Base-by-base conservation (phyloP, 2,329 filamentous ascomycete genomes). In the Talaromyces sp. region DNA sequence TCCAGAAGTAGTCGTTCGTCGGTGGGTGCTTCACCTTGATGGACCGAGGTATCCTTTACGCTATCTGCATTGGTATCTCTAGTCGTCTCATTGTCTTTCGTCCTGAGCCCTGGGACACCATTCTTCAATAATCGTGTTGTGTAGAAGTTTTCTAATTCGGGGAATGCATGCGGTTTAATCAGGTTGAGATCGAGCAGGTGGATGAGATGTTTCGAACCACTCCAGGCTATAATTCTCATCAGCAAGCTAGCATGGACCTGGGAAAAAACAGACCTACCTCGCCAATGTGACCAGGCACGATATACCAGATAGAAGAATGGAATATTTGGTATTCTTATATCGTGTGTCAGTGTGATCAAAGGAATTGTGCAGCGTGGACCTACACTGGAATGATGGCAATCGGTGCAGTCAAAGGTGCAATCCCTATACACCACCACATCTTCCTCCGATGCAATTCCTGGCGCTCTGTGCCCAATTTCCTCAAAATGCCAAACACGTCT, bases 301-400 rank as follows among this genome's bases (percentile, higher is more conserved):
- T 96, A 99, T 18, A 86, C 86, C 44, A 98, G 84, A 76, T 98
- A 99, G 81, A 98, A 98, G 81, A 98, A 98, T 18, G 95, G 95
- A 12, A 99, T 81, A 73, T 99, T 97, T 39, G 93, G 93, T 66
- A 97, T 91, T 96, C 58, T 12, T 33, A 68, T 61, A 28, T 35
- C 46, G 21, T 54, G 21, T 54, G 52, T 59, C 31, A 54, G 58
- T 50, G 21, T 28, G 28, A 11, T 57, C 18, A 60, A 55, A 33
- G 21, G 14, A 6, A 37, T 4, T 12, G 40, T 37, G 40, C 44
- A 59, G 18, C 5, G 28, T 14, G 33, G 18, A 2, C 18, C 78
- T 84, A 96, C 92, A 98, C 73, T 52, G 95, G 95, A 48, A 99
- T 80, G 54, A 97, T 77, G 3, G 87, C 92, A 75, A 98, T 86